Evolutionary conservation across 2,329 filamentous ascomycete species (phyloP).

Genomic region (Fusarium robinianum): DNA sequence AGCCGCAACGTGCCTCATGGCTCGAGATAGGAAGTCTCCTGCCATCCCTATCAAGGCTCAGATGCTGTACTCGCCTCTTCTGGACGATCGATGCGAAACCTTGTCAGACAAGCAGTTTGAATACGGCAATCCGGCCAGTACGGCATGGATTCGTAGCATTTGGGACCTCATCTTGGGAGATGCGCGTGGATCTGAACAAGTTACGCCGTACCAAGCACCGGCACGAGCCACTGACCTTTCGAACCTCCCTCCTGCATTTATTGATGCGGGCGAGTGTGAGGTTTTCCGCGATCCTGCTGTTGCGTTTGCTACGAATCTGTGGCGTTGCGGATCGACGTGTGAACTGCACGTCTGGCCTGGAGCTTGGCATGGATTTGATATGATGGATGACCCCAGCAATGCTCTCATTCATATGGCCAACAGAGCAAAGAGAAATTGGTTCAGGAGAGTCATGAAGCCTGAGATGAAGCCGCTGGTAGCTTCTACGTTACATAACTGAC

Average conservation of each 20-base stretch:
- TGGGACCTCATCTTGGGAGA: conserved; percentile 24
- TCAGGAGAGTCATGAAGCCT: conserved; percentile 12
- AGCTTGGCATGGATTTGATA: conserved; percentile 25
- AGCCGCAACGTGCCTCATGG: conserved; percentile 26
- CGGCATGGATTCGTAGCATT: conserved; percentile 15
- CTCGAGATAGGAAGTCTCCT: conserved; percentile 20
- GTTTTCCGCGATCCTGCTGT: conserved; percentile 31
- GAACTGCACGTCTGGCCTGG: conserved; percentile 31
- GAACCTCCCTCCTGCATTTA: conserved; percentile 25
- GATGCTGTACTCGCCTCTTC: conserved; percentile 31
- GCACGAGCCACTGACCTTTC: conserved; percentile 22
- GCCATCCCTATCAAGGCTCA: conserved; percentile 21
- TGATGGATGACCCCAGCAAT: conserved; percentile 20
- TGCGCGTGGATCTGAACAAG: conserved; percentile 10
- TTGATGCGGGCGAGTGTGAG: conserved; percentile 29
- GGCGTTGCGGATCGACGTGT: conserved; percentile 25
- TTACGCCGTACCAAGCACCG: conserved; percentile 24
- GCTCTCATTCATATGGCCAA: conserved; percentile 23
- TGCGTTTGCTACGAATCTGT: conserved; percentile 22
- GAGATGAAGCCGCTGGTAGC: too few relatives aligned
- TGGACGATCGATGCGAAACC: conserved; percentile 27
- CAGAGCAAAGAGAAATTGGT: conserved; percentile 19
- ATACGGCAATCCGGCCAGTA: conserved; percentile 23
- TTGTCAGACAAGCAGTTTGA: conserved; percentile 29
- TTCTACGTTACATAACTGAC: too few relatives aligned